Evolutionary conservation across 805 yeast genomes (phyloP), one percentile per base, ranked within the genome.

Genomic region (Wickerhamomyces subpelliculosus): DNA sequence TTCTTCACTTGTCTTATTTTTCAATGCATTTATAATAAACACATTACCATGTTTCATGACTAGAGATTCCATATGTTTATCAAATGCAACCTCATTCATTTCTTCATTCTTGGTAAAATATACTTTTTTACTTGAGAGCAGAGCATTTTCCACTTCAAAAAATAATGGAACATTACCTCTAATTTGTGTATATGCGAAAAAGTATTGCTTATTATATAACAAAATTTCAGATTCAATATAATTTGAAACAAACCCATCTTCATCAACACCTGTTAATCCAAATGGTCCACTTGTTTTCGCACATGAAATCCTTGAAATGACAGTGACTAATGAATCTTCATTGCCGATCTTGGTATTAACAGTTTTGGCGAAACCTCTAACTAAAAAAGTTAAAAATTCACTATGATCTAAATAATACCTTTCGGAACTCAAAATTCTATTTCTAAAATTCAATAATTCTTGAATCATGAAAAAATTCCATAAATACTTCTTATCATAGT

Each of bases 111-210:
- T 71, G 0, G 89, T 78, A n/a, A 93, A 64, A 26, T 76, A 75
- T 29, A 87, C 79, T 55, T 86, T 90, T 22, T 90, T 90, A 29
- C 84, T 76, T 30, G 88, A 77, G 39, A 93, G 62, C 10, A 93
- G 78, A 38, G 62, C 59, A 32, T 62, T 67, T 44, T 85, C 95
- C 49, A 88, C 90, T 54, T 90, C 98, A 94, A 95, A 93, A 53
- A 86, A 90, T 7, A 93, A 64, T 0, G 99, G 98, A 1, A 89
- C 89, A 22, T 94, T 84, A 4, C 97, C 98, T 47, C 96, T 67
- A 3, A 89, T 72, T 61, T 88, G 96, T 0, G 83, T 73, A 58
- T 82, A 90, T 1, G 96, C 78, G 50, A 80, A 83, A 62, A 68
- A 60, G 61, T 72, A 57, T 5, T 45, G 45, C 32, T 65, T 62